Base-by-base conservation (phyloP, 768 basidiomycete species). In the Asterophora parasitica region DNA sequence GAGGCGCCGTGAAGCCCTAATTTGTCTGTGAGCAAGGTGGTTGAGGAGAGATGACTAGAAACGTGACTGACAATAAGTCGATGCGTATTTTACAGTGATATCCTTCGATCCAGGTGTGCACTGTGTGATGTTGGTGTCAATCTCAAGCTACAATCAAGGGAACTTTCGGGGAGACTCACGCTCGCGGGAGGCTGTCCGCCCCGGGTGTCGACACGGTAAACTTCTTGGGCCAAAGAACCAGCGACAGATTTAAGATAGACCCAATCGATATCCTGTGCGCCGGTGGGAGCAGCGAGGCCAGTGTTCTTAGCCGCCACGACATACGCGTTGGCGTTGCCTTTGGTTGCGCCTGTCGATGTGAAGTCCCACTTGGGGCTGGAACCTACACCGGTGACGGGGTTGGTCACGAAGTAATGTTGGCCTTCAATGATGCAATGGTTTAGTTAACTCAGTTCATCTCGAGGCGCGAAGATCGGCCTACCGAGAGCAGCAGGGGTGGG, bases 401-500 rank as follows among this genome's bases (percentile, higher is more conserved):
- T 76, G 0, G 66, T 59, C 30, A 79, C 67, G 60, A 81, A 86
- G 68, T 75, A 83, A 54, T 85, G 81, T 50, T 78, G 70, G 11
- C 75, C 75, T 56, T 53, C 27, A n/a, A n/a, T n/a, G n/a, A 46
- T 27, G 26, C 30, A 26, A 9, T n/a, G 2, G 1, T 12, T 4
- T 12, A 33, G n/a, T 44, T 2, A 35, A 17, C 13, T 26, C 3
- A 35, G 27, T 7, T 37, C 8, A 28, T 13, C 4, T 8, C 1
- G 11, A 19, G 6, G 13, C 7, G 20, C 13, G 38, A 7, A 26
- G 39, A 26, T 36, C n/a, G 15, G 15, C 43, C 44, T 44, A 56
- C 58, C 55, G 30, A 73, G 65, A 28, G 68, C 57, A 11, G 15
- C 27, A 13, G 55, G 40, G 10, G 52, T 43, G 44, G 10, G 2